phyloP scores from a whole-genome alignment of 257 asterid genomes.

The Lithospermum erythrorhizon region DNA sequence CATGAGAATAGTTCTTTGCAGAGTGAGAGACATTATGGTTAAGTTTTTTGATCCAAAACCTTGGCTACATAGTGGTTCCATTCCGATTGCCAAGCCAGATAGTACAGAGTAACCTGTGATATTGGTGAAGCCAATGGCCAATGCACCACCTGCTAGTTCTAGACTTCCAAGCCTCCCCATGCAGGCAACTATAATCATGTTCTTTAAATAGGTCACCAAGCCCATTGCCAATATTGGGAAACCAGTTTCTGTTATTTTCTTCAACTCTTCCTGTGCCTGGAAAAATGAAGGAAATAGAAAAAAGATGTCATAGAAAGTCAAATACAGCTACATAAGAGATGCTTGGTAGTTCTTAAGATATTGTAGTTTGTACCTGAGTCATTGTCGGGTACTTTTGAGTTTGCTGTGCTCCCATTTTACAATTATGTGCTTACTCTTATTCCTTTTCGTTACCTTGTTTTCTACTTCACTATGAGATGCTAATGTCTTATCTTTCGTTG shows the following conservation, averaged over 20 bases:
- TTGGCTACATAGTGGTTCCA: slow-evolving; percentile 94
- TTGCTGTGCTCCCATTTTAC: slow-evolving; percentile 40
- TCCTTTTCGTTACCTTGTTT: slow-evolving; percentile 24
- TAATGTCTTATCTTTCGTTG: slow-evolving; percentile 7
- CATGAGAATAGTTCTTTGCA: slow-evolving; percentile 54
- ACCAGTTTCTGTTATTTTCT: slow-evolving; percentile 47
- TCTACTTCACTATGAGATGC: slow-evolving; percentile 3
- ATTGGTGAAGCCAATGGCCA: slow-evolving; percentile 93
- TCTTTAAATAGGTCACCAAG: slow-evolving; percentile 59
- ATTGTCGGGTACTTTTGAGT: slow-evolving; percentile 37
- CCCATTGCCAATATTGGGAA: slow-evolving; percentile 74
- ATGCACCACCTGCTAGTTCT: slow-evolving; percentile 92
- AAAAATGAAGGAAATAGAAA: slow-evolving; percentile 5
- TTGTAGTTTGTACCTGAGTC: slow-evolving; percentile 49
- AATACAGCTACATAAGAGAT: slow-evolving; percentile 3
- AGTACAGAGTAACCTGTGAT: slow-evolving; percentile 90
- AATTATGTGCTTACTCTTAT: slow-evolving; percentile 21
- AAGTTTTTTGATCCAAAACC: slow-evolving; percentile 81
- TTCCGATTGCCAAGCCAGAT: slow-evolving; percentile 84
- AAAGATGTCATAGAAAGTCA: slow-evolving; percentile 6
- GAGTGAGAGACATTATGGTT: slow-evolving; percentile 37
- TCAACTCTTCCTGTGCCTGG: slow-evolving; percentile 66
- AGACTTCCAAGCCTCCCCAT: slow-evolving; percentile 86
- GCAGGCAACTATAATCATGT: slow-evolving; percentile 78
- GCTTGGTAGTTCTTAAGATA: slow-evolving; percentile 18